A percentile compares a stretch with the other conserved stretches of the same genome.
Evolutionary conservation across 2,329 filamentous ascomycete species (phyloP).

Genomic region (Sporothrix inflata): DNA sequence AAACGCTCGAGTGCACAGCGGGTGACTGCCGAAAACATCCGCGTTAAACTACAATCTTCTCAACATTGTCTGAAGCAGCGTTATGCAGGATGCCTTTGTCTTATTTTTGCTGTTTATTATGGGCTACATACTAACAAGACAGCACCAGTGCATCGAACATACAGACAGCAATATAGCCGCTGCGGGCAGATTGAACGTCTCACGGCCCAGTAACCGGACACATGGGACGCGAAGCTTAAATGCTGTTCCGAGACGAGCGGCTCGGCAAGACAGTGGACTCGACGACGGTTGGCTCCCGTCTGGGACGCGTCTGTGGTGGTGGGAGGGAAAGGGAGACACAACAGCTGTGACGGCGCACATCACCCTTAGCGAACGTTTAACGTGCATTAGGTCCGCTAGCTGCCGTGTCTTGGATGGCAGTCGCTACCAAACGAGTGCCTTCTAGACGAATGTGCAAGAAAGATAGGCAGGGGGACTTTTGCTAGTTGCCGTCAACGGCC

Average conservation of each 20-base stretch:
- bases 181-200: not conserved
- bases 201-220: not conserved
- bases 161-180: slow-evolving; percentile 14
- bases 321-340: not conserved
- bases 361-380: not conserved
- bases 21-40: slow-evolving; percentile 56
- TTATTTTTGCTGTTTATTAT: slow-evolving; percentile 25
- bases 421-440: not conserved
- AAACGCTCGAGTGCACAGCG: slow-evolving; percentile 19
- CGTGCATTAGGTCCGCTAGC: slow-evolving; percentile 20
- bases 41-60: slow-evolving; percentile 45
- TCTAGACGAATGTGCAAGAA: not conserved
- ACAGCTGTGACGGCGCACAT: not conserved
- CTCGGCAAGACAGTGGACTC: not conserved
- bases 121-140: not conserved
- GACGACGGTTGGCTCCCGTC: not conserved
- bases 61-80: slow-evolving; percentile 34
- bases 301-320: not conserved
- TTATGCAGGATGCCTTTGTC: slow-evolving; percentile 21
- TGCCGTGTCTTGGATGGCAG: slow-evolving; percentile 14
- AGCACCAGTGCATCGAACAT: not conserved
- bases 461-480: slow-evolving; percentile 3
- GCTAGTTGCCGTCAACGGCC: not conserved
- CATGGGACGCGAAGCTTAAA: not conserved
- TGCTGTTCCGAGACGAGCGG: not conserved